Conservation (phyloP, 2,329 filamentous ascomycete genomes). For the Aureobasidium sp. region DNA sequence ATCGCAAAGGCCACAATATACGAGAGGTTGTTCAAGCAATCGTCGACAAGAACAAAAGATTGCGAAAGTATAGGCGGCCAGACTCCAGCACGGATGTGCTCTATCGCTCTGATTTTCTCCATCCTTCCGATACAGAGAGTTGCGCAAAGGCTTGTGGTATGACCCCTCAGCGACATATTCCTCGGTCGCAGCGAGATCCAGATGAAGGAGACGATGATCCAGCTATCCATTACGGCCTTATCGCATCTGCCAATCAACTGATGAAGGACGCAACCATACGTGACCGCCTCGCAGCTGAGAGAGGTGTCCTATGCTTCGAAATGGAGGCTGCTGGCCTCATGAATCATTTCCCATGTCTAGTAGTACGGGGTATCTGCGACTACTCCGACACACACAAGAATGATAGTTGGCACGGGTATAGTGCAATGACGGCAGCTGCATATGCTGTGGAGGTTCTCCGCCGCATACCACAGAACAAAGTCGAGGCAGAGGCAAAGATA, state of each 20-base stretch:
- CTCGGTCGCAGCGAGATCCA: too few relatives aligned
- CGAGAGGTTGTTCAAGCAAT: conserved; percentile 20
- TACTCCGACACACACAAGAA: conserved; percentile 26
- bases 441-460: conserved; percentile 20
- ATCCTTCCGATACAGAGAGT: conserved; percentile 14
- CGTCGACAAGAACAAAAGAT: conserved; percentile 24
- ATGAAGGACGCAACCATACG: conserved; percentile 16
- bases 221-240: conserved; percentile 18
- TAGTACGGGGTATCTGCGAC: conserved; percentile 22
- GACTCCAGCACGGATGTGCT: conserved; percentile 24
- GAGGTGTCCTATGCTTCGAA: conserved; percentile 14
- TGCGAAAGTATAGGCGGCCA: conserved; percentile 26
- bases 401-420: conserved; percentile 15
- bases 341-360: conserved; percentile 20
- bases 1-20: conserved; percentile 17
- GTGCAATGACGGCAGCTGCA: conserved; percentile 24
- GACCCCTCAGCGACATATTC: too few relatives aligned
- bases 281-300: background rate
- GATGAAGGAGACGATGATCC: background rate
- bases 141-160: too few relatives aligned
- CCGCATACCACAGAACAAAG: background rate
- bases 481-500: background rate
- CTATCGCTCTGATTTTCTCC: conserved; percentile 21
- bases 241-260: conserved; percentile 18
- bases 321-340: conserved; percentile 12